Base-by-base conservation (phyloP, 1,284 basidiomycete species). In the Laetiporus sulphureus region DNA sequence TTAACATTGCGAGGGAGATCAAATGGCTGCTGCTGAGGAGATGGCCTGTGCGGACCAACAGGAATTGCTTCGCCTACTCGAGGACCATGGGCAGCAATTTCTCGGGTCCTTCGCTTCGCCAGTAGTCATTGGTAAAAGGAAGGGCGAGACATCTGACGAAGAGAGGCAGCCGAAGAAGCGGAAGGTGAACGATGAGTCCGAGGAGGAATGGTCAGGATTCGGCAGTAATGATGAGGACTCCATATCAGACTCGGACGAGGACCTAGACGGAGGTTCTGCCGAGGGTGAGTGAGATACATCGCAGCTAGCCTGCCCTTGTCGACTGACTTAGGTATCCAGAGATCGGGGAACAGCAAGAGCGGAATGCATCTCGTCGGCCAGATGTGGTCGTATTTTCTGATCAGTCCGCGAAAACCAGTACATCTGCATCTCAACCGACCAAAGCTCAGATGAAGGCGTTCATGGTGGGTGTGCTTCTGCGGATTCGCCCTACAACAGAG, bases 51-150 rank as follows among this genome's bases (percentile, higher is more conserved):
- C 55, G 24, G 56, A 63, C 18, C 44, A 55, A 24, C 49, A 56
- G 12, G 53, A 50, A 30, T 64, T 86, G 11, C 67, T 87, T 33
- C 59, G 61, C 31, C 60, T 78, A 44, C 61, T 88, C n/a, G 66
- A 83, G 51, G 71, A 72, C 19, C 79, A 84, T 44, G 85, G 83
- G 1, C 69, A 76, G 57, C 63, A 69, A 20, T 87, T 86, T 51
- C 55, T 86, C 16, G 55, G 60, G 24, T 75, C 74, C 1, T 85
- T 85, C 51, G 53, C 67, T 19, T 47, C 63, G 18, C 55, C 64
- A 4, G 34, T 51, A 11, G 29, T 52, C 3, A 48, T 42, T 6
- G 45, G 46, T 5, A 59, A 56, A 36, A 29, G 55, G 37, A 58
- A 56, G 40, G 55, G 27, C 8, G 24, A 34, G 8, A 44, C n/a